Conservation (phyloP, 106 monocot species). For the Posidonia australis region DNA sequence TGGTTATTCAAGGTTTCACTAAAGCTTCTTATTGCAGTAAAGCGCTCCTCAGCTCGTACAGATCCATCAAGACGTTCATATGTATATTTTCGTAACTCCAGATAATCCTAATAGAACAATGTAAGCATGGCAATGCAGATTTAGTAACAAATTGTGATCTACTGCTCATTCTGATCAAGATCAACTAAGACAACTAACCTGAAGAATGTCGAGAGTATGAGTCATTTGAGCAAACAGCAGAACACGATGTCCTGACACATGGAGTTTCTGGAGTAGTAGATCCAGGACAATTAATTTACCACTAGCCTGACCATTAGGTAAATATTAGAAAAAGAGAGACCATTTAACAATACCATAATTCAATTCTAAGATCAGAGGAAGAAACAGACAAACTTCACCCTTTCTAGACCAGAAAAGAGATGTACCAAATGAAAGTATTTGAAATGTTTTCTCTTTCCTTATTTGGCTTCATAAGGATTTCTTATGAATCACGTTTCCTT, state of each 20-base stretch:
- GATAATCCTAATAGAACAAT: conserved; percentile 53
- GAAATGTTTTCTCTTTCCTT: too few relatives aligned
- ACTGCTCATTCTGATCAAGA: background rate
- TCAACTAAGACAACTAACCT: conserved; percentile 29
- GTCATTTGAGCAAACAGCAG: conserved; percentile 98
- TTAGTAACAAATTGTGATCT: background rate
- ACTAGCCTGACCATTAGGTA: conserved; percentile 42
- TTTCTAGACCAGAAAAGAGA: too few relatives aligned
- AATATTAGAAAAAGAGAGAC: too few relatives aligned
- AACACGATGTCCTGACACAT: conserved; percentile 61
- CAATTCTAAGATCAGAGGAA: too few relatives aligned
- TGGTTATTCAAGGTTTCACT: conserved; percentile 29
- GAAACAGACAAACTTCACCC: too few relatives aligned
- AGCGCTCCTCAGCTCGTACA: conserved; percentile 95
- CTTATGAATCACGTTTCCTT: too few relatives aligned
- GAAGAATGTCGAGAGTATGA: conserved; percentile 92
- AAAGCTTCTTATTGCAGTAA: conserved; percentile 95
- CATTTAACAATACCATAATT: too few relatives aligned
- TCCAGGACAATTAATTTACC: conserved; percentile 85
- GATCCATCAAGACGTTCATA: conserved; percentile 99
- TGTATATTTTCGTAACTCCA: conserved; percentile 81
- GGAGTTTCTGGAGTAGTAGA: conserved; percentile 63
- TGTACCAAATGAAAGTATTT: too few relatives aligned
- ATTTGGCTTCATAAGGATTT: too few relatives aligned
- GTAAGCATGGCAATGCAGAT: background rate